Evolutionary conservation across 2,329 filamentous ascomycete species (phyloP).

Genomic region (Leptoxyphium fumago): DNA sequence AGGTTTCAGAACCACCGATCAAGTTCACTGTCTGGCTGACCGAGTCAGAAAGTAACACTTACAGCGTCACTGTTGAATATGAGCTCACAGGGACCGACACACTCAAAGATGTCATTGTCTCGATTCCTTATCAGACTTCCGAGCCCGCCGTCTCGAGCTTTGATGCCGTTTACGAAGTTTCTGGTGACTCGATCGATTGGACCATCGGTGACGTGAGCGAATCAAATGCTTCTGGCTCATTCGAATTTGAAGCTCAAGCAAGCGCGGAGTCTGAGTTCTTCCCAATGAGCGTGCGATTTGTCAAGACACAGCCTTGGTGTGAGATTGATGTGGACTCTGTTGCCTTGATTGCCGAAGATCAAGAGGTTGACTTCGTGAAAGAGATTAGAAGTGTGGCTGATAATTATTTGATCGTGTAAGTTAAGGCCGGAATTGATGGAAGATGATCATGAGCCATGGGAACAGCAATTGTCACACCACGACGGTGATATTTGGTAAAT

Average conservation of each 20-base stretch:
- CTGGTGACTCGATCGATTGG: slow-evolving; percentile 88
- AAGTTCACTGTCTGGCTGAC: slow-evolving; percentile 98
- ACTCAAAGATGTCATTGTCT: slow-evolving; percentile 71
- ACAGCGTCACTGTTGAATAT: slow-evolving; percentile 88
- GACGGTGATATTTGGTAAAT: too few relatives aligned
- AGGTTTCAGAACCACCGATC: slow-evolving; percentile 70
- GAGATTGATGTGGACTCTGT: slow-evolving; percentile 84
- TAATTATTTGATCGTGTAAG: slow-evolving; percentile 60
- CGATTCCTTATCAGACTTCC: slow-evolving; percentile 70
- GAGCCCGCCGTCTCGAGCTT: slow-evolving; percentile 87
- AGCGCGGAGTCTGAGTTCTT: slow-evolving; percentile 91
- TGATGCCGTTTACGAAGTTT: slow-evolving; percentile 86
- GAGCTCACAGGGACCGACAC: slow-evolving; percentile 70
- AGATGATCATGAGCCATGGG: not conserved
- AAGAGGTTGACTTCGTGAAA: slow-evolving; percentile 70
- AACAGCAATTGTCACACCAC: not conserved
- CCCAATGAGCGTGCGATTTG: slow-evolving; percentile 87
- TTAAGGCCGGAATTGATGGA: not conserved
- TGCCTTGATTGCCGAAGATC: slow-evolving; percentile 56
- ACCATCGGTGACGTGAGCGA: slow-evolving; percentile 74
- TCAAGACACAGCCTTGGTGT: slow-evolving; percentile 71
- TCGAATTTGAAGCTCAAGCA: slow-evolving; percentile 88
- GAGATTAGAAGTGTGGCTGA: slow-evolving; percentile 66
- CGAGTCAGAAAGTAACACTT: slow-evolving; percentile 64
- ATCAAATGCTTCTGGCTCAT: slow-evolving; percentile 68